Conservation (phyloP, 164 flowering plant genomes). For the Dillenia suffruticosa region DNA sequence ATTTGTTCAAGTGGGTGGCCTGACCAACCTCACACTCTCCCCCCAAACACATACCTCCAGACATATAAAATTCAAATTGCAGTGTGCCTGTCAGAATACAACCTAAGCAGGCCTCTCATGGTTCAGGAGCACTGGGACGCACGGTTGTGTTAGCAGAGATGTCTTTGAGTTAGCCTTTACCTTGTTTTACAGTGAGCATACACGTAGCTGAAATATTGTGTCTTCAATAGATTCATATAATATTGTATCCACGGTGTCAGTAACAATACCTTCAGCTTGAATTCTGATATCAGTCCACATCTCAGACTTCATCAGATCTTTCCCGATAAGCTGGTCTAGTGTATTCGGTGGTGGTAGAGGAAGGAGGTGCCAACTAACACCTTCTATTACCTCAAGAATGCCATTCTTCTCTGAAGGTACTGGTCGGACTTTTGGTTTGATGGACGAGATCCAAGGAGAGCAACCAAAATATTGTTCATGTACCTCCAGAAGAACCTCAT, state of each 20-base stretch:
- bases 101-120: no score
- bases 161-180: no score
- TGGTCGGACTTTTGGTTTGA: slow-evolving; percentile 35
- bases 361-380: slow-evolving; percentile 46
- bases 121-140: no score
- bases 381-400: slow-evolving; percentile 51
- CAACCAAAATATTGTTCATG: slow-evolving; percentile 37
- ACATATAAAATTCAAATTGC: no score
- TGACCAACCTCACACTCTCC: no score
- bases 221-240: slow-evolving; percentile 67
- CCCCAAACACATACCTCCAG: no score
- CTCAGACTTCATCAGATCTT: slow-evolving; percentile 54
- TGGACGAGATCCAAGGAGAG: slow-evolving; percentile 42
- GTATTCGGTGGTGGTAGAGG: slow-evolving; percentile 35
- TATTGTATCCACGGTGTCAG: slow-evolving; percentile 49
- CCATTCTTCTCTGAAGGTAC: slow-evolving; percentile 36
- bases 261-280: slow-evolving; percentile 43
- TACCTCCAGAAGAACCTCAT: slow-evolving; percentile 67
- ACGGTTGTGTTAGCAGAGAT: no score
- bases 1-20: no score
- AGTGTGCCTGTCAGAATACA: no score
- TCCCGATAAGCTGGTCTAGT: slow-evolving; percentile 58
- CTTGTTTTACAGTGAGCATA: neutral
- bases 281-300: slow-evolving; percentile 66
- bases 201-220: slow-evolving; percentile 29